Percentiles rank a stretch among this genome's conserved stretches.
These are phyloP conservation scores for Mycena venus DNA, from an alignment of 768 basidiomycete species.

Conservation along the genomic window DNA sequence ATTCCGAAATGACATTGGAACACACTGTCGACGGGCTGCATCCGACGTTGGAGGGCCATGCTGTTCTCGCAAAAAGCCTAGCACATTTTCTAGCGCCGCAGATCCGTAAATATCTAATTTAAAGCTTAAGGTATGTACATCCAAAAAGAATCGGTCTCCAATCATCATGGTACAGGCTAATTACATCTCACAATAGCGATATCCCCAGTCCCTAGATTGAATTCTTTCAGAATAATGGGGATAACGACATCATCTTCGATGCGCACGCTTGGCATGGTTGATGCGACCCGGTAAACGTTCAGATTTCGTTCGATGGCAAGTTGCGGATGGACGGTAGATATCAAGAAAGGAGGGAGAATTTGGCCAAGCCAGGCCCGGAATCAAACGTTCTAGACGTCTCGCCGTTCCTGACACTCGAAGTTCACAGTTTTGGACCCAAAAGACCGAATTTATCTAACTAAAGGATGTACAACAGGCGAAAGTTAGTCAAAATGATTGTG, in stretches of 20 bases:
- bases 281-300: too few relatives aligned
- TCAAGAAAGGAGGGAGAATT: too few relatives aligned
- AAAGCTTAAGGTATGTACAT: not conserved
- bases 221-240: slow-evolving; percentile 3
- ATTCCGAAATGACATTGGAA: not conserved
- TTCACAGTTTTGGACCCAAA: not conserved
- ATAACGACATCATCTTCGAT: slow-evolving; percentile 24
- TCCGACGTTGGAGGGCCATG: slow-evolving; percentile 13
- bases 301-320: not conserved
- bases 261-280: slow-evolving; percentile 1
- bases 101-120: too few relatives aligned
- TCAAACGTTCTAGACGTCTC: too few relatives aligned
- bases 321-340: too few relatives aligned
- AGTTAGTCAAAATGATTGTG: slow-evolving; percentile 5
- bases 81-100: not conserved
- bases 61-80: not conserved
- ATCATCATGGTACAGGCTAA: not conserved
- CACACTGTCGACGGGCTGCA: slow-evolving; percentile 28
- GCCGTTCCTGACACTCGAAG: too few relatives aligned
- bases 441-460: not conserved
- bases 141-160: not conserved
- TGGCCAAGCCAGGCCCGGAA: too few relatives aligned
- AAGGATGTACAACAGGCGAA: not conserved
- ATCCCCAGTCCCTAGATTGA: not conserved
- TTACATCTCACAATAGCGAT: not conserved